A percentile compares a stretch with the other conserved stretches of the same genome.
phyloP scores from a whole-genome alignment of 2,329 filamentous ascomycete genomes.

The Botrytis fabae region DNA sequence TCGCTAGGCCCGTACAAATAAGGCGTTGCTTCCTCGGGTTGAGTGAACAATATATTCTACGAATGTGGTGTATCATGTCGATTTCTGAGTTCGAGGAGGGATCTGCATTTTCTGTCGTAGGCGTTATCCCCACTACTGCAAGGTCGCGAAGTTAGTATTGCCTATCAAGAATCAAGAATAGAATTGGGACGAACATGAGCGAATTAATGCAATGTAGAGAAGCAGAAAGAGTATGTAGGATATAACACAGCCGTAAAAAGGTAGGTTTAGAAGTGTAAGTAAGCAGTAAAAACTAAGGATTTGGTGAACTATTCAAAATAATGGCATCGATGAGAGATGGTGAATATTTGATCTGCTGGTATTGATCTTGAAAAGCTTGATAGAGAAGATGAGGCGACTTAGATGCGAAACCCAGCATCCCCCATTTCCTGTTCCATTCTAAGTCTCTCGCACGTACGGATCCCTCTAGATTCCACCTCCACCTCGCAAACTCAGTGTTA shows the following conservation, averaged over 20 bases:
- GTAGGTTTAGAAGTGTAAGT: neutral
- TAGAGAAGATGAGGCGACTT: neutral
- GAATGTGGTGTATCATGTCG: neutral
- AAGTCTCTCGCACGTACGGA: neutral
- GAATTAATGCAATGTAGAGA: neutral
- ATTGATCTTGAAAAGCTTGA: neutral
- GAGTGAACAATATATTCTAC: neutral
- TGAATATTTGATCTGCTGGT: neutral
- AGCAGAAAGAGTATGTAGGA: neutral
- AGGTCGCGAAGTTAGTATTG: neutral
- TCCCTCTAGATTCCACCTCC: neutral
- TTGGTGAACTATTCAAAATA: neutral
- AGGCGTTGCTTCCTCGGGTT: neutral
- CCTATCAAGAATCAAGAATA: neutral
- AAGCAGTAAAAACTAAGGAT: neutral
- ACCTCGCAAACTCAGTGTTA: neutral
- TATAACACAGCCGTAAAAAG: neutral
- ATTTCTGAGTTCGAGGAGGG: neutral
- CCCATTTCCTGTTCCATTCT: neutral
- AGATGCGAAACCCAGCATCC: neutral
- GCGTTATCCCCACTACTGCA: neutral
- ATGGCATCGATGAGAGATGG: neutral
- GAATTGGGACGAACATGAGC: neutral
- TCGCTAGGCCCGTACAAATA: neutral
- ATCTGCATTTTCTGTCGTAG: neutral